These are phyloP conservation scores for Clonostachys sp. DNA, from an alignment of 2,329 filamentous ascomycete species.

Conservation along the genomic window DNA sequence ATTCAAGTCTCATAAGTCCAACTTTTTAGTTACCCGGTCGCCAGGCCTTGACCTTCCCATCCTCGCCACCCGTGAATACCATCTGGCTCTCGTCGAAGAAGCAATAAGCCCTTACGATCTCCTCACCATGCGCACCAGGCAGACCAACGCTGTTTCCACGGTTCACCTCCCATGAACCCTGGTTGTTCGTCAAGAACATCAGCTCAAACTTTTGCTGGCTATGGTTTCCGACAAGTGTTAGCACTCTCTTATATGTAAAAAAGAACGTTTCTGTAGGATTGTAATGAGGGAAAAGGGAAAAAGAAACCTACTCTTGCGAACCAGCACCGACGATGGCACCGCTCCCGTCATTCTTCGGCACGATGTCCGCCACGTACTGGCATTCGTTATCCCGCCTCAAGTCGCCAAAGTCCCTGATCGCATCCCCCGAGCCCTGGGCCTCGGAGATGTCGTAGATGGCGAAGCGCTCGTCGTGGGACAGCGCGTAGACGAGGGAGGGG, in stretches of 20 bases:
- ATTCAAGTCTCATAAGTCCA: neutral
- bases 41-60: conserved; percentile 55
- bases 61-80: conserved; percentile 56
- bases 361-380: conserved; percentile 69
- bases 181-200: conserved; percentile 50
- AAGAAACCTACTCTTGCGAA: conserved; percentile 53
- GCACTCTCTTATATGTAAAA: neutral
- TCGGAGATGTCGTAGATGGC: conserved; percentile 68
- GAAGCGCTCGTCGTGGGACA: conserved; percentile 76
- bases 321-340: conserved; percentile 61
- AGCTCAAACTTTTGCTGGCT: conserved; percentile 56
- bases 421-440: conserved; percentile 53
- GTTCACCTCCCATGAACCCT: conserved; percentile 47
- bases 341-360: conserved; percentile 51
- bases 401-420: conserved; percentile 60
- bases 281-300: neutral
- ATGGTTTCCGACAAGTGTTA: neutral
- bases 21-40: conserved; percentile 19
- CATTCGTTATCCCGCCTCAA: conserved; percentile 60
- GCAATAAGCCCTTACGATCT: conserved; percentile 60
- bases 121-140: conserved; percentile 57
- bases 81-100: conserved; percentile 56
- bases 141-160: conserved; percentile 53
- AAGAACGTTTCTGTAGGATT: neutral
- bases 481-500: conserved; percentile 59